Evolutionary conservation across 2,329 filamentous ascomycete genomes (phyloP), one percentile per base, ranked within the genome.

Genomic region (Ophiocordyceps robertsii): DNA sequence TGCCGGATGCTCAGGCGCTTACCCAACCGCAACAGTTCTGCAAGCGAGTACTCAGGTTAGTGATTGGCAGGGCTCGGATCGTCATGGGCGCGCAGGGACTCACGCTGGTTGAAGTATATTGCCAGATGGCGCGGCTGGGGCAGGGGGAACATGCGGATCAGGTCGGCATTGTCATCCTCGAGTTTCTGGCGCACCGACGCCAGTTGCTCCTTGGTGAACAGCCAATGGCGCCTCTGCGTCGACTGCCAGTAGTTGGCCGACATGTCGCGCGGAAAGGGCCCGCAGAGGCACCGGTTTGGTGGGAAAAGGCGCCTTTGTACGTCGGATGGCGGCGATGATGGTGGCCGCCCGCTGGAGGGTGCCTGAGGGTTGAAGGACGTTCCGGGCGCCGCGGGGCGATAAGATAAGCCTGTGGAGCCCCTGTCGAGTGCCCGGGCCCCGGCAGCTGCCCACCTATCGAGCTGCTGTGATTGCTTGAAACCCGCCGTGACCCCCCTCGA

Each of bases 191-290:
- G 81, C 59, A 84, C 77, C 41, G 82, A 72, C 13, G 77, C 75
- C 42, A 98, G 73, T 58, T 89, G 79, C 47, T 87, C 80, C 56
- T 86, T 83, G 38, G 85, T 82, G 63, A 94, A 95, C 44, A 86
- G 83, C 92, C 92, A 98, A 67, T 84, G 77, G 52, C 80, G 82
- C 52, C 82, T 77, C 65, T 98, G 92, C 24, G 87, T 92, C 43
- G 92, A 96, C 49, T 87, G 83, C 89, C 89, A 98, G 67, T 90
- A 98, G 64, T 90, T 95, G 58, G 89, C 85, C 30, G 90, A 86
- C 90, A 95, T 95, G 42, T 45, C 24, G 13, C 12, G 30, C 37
- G 24, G 21, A 30, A 21, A 21, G 21, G 38, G 33, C 37, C 45
- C 37, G 46, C 44, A 29, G 43, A 45, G 41, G 41, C 44, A 37